Conservation (phyloP, 208 protist species). For the Trypanosoma grayi region DNA sequence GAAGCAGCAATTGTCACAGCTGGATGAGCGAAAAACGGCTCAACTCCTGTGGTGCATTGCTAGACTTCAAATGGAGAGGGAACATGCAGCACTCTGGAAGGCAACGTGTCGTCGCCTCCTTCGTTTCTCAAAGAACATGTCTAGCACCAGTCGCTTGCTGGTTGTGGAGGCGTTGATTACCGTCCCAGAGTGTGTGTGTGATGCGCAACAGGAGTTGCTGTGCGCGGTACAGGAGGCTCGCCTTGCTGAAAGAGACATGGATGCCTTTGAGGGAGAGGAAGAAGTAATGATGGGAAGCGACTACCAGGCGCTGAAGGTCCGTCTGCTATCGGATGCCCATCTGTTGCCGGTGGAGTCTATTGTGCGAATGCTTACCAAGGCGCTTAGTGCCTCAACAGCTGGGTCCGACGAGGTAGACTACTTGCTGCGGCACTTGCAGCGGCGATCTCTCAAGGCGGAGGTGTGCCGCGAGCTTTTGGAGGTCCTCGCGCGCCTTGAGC, state of each 20-base stretch:
- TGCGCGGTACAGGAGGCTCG: slow-evolving; percentile 9
- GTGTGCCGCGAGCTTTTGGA: slow-evolving; percentile 17
- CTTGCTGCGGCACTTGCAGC: slow-evolving; percentile 10
- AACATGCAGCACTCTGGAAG: slow-evolving; percentile 42
- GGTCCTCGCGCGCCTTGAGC: slow-evolving; percentile 2
- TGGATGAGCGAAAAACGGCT: slow-evolving; percentile 44
- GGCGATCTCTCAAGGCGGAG: not conserved
- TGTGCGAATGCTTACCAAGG: slow-evolving; percentile 7
- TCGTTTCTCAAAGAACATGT: slow-evolving; percentile 38
- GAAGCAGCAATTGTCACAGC: slow-evolving; percentile 36
- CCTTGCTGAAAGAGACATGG: not conserved
- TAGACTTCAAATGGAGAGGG: slow-evolving; percentile 23
- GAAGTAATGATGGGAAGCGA: not conserved
- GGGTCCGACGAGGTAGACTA: slow-evolving; percentile 7
- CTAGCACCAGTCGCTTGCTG: slow-evolving; percentile 32
- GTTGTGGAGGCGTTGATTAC: slow-evolving; percentile 55
- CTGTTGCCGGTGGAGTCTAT: slow-evolving; percentile 15
- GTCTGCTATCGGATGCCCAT: slow-evolving; percentile 20
- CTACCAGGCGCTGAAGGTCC: slow-evolving; percentile 10
- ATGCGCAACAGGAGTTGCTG: slow-evolving; percentile 39
- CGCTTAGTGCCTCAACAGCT: not conserved
- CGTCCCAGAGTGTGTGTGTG: slow-evolving; percentile 21
- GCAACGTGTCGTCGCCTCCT: slow-evolving; percentile 44
- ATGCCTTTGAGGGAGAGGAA: slow-evolving; percentile 1
- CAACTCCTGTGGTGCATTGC: slow-evolving; percentile 66